Percentiles rank a stretch among this genome's conserved stretches.
These are phyloP conservation scores for Pseudogymnoascus sp. DNA, from an alignment of 2,329 filamentous ascomycete genomes.

Conservation along the genomic window DNA sequence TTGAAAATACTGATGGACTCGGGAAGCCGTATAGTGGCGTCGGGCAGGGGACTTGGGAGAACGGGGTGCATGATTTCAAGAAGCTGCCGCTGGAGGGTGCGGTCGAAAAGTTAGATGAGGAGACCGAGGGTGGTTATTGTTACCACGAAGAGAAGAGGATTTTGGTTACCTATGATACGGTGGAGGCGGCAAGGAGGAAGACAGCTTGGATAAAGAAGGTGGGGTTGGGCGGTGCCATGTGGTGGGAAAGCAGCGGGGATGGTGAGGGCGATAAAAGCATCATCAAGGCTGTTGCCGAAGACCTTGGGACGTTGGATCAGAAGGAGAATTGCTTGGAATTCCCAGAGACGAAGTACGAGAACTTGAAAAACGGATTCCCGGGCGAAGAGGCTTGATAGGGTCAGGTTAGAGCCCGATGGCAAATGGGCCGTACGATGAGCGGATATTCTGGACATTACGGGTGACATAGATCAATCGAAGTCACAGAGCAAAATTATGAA, in stretches of 20 bases:
- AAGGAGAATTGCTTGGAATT: conserved; percentile 55
- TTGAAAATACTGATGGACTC: conserved; percentile 68
- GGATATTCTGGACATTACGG: neutral
- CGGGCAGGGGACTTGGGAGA: conserved; percentile 77
- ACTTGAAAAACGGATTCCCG: conserved; percentile 53
- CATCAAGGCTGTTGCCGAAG: conserved; percentile 57
- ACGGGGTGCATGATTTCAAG: conserved; percentile 85
- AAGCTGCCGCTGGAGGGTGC: conserved; percentile 65
- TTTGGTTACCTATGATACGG: conserved; percentile 76
- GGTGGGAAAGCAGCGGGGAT: conserved; percentile 89
- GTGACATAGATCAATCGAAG: neutral
- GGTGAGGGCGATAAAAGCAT: conserved; percentile 59
- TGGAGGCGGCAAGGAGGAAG: conserved; percentile 61
- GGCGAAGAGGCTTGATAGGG: conserved; percentile 33
- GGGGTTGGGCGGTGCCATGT: conserved; percentile 85
- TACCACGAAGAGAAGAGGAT: conserved; percentile 57
- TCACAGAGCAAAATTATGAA: neutral
- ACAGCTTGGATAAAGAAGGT: conserved; percentile 60
- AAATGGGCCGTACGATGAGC: neutral
- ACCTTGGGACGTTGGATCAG: conserved; percentile 46
- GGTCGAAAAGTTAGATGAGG: conserved; percentile 55
- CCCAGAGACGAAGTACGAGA: conserved; percentile 64
- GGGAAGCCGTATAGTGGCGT: conserved; percentile 65
- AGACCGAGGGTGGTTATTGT: conserved; percentile 67
- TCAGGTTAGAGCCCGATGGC: neutral